Evolutionary conservation across 768 basidiomycete genomes (phyloP).

Genomic region (Rhodosporidiobolus sp.): DNA sequence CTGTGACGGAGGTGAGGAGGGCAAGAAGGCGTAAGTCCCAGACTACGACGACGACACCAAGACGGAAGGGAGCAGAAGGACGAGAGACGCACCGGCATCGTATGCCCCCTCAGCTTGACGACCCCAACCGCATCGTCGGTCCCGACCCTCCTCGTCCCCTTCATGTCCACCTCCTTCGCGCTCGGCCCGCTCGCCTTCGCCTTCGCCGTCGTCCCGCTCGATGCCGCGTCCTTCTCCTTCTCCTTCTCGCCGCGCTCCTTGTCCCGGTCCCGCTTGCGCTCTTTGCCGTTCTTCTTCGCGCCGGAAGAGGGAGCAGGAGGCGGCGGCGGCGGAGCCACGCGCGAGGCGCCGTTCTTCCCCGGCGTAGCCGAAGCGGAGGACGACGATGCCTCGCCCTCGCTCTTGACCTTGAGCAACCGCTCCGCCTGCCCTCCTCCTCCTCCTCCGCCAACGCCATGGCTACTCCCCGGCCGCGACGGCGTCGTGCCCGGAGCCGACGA

Average conservation of each 20-base stretch:
- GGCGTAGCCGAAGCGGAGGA: neutral
- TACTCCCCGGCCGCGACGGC: neutral
- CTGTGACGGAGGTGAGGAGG: neutral
- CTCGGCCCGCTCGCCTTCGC: neutral
- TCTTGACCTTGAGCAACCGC: neutral
- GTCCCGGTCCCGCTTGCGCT: too few relatives aligned
- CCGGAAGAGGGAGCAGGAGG: too few relatives aligned
- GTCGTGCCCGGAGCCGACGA: neutral
- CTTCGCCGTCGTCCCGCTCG: neutral
- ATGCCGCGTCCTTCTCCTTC: neutral
- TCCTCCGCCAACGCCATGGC: neutral
- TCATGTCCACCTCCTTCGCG: constrained; percentile 1
- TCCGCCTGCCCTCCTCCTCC: neutral
- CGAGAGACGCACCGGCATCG: constrained; percentile 16
- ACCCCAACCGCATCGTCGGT: constrained; percentile 10
- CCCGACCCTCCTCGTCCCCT: neutral
- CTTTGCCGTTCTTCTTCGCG: too few relatives aligned
- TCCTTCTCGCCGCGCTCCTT: too few relatives aligned
- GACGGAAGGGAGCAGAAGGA: neutral
- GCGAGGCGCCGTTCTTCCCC: neutral
- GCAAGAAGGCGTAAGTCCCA: neutral
- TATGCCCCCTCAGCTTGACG: constrained; percentile 39
- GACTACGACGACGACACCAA: too few relatives aligned
- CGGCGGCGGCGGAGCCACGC: too few relatives aligned
- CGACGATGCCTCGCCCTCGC: neutral